Conservation (phyloP, 2,329 filamentous ascomycete genomes). For the Talaromyces rugulosus region DNA sequence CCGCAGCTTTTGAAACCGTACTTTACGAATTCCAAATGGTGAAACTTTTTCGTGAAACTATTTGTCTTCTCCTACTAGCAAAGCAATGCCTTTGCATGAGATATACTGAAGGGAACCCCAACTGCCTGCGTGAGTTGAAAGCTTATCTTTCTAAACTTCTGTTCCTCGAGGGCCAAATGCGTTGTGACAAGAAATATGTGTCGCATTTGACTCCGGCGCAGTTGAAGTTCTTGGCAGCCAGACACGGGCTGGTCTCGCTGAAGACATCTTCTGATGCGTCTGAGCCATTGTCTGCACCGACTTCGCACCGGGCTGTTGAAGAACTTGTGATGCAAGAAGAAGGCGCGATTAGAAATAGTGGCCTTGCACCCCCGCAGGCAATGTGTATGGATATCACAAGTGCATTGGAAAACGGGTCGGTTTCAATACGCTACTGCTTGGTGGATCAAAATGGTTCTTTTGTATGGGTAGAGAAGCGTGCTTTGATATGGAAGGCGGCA, state of each 20-base stretch:
- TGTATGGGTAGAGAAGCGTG: conserved; percentile 7
- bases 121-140: background rate
- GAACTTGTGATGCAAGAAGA: conserved; percentile 2
- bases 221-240: background rate
- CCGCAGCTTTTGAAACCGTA: background rate
- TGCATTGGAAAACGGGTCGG: conserved; percentile 2
- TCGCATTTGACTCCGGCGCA: conserved; percentile 4
- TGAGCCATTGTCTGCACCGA: background rate
- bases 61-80: background rate
- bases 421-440: conserved; percentile 10
- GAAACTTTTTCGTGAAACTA: background rate
- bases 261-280: background rate
- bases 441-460: background rate
- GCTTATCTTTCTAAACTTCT: conserved; percentile 6
- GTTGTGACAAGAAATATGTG: background rate
- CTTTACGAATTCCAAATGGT: background rate
- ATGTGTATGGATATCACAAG: conserved; percentile 1
- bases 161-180: background rate
- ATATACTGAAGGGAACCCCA: background rate
- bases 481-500: conserved; percentile 7
- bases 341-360: background rate
- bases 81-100: background rate
- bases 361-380: conserved; percentile 1
- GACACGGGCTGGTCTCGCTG: background rate
- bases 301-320: background rate